Evolutionary conservation across 2,329 filamentous ascomycete genomes (phyloP).

Genomic region (Paecilomyces sp.): DNA sequence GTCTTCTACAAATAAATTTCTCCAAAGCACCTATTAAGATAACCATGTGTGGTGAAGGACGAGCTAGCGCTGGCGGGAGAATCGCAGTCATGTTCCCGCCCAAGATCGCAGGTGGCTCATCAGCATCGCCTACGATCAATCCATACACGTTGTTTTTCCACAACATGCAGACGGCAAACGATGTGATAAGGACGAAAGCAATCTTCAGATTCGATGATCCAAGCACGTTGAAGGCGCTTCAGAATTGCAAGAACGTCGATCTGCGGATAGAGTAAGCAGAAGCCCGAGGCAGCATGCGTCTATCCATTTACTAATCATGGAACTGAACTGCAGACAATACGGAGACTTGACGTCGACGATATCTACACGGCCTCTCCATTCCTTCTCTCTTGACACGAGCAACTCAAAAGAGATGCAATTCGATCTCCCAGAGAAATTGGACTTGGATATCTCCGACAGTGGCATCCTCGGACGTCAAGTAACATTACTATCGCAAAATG

Average conservation of each 20-base stretch:
- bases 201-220: conserved; percentile 20
- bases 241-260: conserved; percentile 13
- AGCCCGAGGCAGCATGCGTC: neutral
- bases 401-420: conserved; percentile 13
- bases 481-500: conserved; percentile 16
- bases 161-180: conserved; percentile 6
- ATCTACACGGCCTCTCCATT: conserved; percentile 15
- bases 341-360: conserved; percentile 17
- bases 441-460: conserved; percentile 25
- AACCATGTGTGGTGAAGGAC: conserved; percentile 44
- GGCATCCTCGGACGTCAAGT: conserved; percentile 28
- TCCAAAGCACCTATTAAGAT: conserved; percentile 12
- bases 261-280: conserved; percentile 27
- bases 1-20: conserved; percentile 1
- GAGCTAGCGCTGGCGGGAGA: conserved; percentile 34
- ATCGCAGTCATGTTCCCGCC: conserved; percentile 27
- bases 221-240: conserved; percentile 13
- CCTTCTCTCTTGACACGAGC: conserved; percentile 14
- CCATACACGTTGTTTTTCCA: conserved; percentile 26
- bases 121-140: conserved; percentile 9
- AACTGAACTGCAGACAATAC: conserved; percentile 11
- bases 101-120: neutral
- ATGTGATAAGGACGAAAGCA: conserved; percentile 9
- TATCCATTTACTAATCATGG: neutral
- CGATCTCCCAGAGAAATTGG: conserved; percentile 20